Percentiles rank a stretch among this genome's conserved stretches.
These are phyloP conservation scores for Castanea mollissima DNA, from an alignment of 306 rosid genomes.

Conservation along the genomic window DNA sequence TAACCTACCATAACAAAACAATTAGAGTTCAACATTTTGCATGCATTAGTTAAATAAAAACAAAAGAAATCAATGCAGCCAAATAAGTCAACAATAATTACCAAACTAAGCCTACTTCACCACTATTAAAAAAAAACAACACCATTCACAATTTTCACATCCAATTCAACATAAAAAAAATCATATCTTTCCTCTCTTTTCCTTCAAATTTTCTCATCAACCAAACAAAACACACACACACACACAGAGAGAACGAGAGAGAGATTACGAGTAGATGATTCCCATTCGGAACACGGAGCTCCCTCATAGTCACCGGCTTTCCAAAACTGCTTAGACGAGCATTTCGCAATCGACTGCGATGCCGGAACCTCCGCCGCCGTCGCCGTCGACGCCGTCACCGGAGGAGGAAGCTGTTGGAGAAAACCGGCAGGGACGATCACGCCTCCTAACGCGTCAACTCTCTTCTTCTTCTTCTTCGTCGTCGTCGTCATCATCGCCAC, in stretches of 20 bases:
- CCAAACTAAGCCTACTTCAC: background rate
- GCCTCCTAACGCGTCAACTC: conserved; percentile 19
- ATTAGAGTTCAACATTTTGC: too few relatives aligned
- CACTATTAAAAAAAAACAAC: background rate
- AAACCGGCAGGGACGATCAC: conserved; percentile 55
- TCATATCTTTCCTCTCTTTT: background rate
- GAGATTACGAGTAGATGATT: conserved; percentile 49
- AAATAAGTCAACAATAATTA: background rate
- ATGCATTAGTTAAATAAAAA: background rate
- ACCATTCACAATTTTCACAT: background rate
- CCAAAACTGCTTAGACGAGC: conserved; percentile 74
- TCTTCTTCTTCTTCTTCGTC: conserved; percentile 38
- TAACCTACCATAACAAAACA: too few relatives aligned
- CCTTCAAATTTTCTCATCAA: background rate
- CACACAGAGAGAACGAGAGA: background rate
- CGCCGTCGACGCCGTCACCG: background rate
- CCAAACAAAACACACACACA: background rate
- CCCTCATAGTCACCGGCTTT: conserved; percentile 92
- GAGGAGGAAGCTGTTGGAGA: conserved; percentile 30
- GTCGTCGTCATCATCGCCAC: conserved; percentile 21
- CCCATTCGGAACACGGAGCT: conserved; percentile 35
- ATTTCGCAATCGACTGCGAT: background rate
- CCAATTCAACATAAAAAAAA: too few relatives aligned
- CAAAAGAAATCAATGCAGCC: background rate
- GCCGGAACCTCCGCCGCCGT: conserved; percentile 22